Evolutionary conservation across 352 stramenopile genomes (phyloP), one percentile per base, ranked within the genome.

Genomic region (Aphanomyces stellatus): DNA sequence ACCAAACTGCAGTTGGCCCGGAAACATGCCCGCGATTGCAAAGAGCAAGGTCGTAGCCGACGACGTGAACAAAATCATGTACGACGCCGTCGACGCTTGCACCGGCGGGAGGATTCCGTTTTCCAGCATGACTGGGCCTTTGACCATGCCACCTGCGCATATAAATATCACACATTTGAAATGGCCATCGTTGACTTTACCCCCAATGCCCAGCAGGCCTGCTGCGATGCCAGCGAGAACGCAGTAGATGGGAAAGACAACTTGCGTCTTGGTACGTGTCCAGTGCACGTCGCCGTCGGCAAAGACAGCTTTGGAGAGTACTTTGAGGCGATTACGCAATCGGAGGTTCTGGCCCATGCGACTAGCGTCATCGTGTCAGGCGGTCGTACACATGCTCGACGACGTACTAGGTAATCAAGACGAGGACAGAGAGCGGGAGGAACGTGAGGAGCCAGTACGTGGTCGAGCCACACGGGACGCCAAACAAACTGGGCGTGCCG

Each of bases 71-170:
- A 94, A 65, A 51, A 94, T 91, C 85, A 94, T 94, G 71, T 88
- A 94, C 65, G 94, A 97, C 35, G 91, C 93, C 1, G 95, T 98
- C 24, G 93, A 93, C 4, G 87, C 95, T 31, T 96, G 88, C 51
- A 94, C 82, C 5, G 76, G 71, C 1, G 85, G 85, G 27, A 98
- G 74, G 27, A 99, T 91, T 17, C 95, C 96, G 89, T 99, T 98
- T 31, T 98, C 90, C 1, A 99, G 85, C 96, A 99, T 98, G 56
- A 99, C 85, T 0, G 96, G 96, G 0, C 96, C 95, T 68, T 98
- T 98, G 27, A 99, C 93, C 77, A 99, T 98, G 43, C 96, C 96
- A 42, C 96, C 60, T 67, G 51, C 31, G 19, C 13, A 51, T 17
- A 11, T 24, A 8, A 17, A 28, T 62, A 15, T 11, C 5, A 48